Percentiles rank a stretch among this genome's conserved stretches.
phyloP scores from a whole-genome alignment of 2,329 filamentous ascomycete genomes.

The Fusarium temperatum region DNA sequence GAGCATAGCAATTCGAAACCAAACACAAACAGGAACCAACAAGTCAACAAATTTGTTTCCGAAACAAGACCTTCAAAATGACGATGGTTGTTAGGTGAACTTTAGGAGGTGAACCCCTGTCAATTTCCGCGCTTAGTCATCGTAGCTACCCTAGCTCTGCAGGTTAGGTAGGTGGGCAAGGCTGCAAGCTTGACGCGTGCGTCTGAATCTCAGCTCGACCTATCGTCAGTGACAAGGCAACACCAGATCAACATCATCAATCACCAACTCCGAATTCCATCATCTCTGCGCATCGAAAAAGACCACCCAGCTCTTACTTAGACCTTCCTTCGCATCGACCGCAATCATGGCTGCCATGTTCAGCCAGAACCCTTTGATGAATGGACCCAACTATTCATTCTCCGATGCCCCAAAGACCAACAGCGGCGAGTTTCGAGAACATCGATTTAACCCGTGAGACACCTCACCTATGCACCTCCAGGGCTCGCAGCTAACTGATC shows the following conservation, averaged over 20 bases:
- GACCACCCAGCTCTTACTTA: background rate
- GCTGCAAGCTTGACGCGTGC: constrained; percentile 61
- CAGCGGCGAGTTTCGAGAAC: constrained; percentile 70
- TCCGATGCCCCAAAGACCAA: constrained; percentile 65
- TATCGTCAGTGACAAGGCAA: constrained; percentile 33
- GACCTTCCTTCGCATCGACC: background rate
- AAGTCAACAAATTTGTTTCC: constrained; percentile 32
- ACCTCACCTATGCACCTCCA: background rate
- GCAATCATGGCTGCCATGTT: constrained; percentile 71
- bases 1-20: constrained; percentile 5
- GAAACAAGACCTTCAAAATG: constrained; percentile 30
- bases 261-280: constrained; percentile 9
- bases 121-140: constrained; percentile 52
- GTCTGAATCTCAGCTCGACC: constrained; percentile 43
- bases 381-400: constrained; percentile 76
- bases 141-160: constrained; percentile 47
- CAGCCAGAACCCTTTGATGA: constrained; percentile 74
- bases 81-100: constrained; percentile 28
- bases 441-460: constrained; percentile 90
- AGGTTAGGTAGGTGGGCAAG: constrained; percentile 50
- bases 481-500: constrained; percentile 8
- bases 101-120: constrained; percentile 41
- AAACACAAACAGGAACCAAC: constrained; percentile 13
- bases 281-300: constrained; percentile 15
- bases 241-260: constrained; percentile 26